Base-by-base conservation (phyloP, 176 grass and related monocot genomes). In the Tuctoria greenei region DNA sequence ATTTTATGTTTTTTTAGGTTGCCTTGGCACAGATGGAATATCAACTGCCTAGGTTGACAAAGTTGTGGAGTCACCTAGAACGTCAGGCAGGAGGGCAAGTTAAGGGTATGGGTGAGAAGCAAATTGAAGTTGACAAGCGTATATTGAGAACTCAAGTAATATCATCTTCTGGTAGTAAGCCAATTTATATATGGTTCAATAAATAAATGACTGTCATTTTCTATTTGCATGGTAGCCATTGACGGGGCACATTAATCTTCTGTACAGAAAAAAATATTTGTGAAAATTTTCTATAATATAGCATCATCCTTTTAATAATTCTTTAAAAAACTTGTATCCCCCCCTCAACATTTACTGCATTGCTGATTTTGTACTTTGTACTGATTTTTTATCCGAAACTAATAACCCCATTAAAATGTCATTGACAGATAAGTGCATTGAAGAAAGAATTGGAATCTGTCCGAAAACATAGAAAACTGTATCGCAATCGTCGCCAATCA, bases 41-140 rank as follows among this genome's bases (percentile, higher is more conserved):
- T 67, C 95, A 98, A 79, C 84, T 98, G 81, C 91, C 89, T 23
- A 92, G 95, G 77, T 77, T 98, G 72, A 98, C 91, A 69, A 93
- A 91, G 83, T 90, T 98, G 89, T 98, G 95, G 95, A 72, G 59
- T 86, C 95, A 98, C 10, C 91, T 95, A 75, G 95, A 98, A 78
- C 73, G 91, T 58, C 95, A 98, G 64, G 45, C 95, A 46, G 95
- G 95, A 85, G 95, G 95, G 11, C 81, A 86, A 76, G 91, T 94
- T 57, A 98, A 98, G 84, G 95, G 95, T 81, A 98, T 98, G 95
- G 95, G 95, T 84, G 91, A 98, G 85, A 98, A 98, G 77, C 95
- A 94, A 87, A 98, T 94, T 86, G 91, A 98, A 92, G 91, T 98
- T 71, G 91, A 98, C 83, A 98, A 95, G 69, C 91, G 91, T 71